Conservation (phyloP, 164 flowering plant genomes). For the Umbellularia californica region DNA sequence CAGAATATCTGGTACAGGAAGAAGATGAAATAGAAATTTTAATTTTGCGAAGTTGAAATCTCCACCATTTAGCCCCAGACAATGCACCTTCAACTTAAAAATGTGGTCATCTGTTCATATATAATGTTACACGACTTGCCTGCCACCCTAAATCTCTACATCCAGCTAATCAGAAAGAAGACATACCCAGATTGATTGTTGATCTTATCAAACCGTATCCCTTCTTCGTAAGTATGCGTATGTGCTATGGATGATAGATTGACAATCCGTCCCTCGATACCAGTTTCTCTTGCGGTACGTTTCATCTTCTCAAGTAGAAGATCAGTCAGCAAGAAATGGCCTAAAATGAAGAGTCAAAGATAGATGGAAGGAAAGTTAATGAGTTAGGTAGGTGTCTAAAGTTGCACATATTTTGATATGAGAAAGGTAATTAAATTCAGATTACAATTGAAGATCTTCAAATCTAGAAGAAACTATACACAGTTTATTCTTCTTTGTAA, state of each 20-base stretch:
- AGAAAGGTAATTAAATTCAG: not conserved
- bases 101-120: not conserved
- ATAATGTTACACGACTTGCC: not conserved
- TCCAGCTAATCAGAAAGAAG: not conserved
- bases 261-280: constrained; percentile 85
- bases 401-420: not conserved
- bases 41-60: no score
- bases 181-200: constrained; percentile 53
- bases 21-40: no score
- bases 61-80: not conserved
- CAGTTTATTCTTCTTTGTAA: no score
- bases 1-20: constrained; percentile 53
- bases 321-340: constrained; percentile 86
- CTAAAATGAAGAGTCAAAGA: constrained; percentile 30
- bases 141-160: not conserved
- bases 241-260: constrained; percentile 90
- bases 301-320: constrained; percentile 94
- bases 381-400: not conserved
- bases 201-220: constrained; percentile 60
- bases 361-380: not conserved
- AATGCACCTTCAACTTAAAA: not conserved
- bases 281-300: constrained; percentile 56
- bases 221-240: constrained; percentile 49
- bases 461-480: no score
- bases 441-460: no score